A percentile compares a stretch with the other conserved stretches of the same genome.
These are phyloP conservation scores for Sclerotinia borealis DNA, from an alignment of 2,329 filamentous ascomycete species.

Conservation along the genomic window DNA sequence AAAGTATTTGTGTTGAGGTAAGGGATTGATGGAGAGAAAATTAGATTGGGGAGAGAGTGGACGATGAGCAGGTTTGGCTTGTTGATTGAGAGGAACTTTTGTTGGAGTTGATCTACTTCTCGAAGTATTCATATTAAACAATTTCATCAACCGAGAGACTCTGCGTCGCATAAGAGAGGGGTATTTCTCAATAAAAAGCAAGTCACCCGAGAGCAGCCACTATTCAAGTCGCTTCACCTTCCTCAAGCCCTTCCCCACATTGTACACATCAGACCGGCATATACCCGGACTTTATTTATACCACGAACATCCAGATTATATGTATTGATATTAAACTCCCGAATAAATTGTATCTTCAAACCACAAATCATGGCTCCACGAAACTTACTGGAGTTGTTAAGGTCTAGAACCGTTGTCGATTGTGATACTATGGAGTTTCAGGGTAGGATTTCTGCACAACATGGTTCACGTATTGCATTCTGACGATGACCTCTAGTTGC, in stretches of 20 bases:
- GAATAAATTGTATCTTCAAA: neutral
- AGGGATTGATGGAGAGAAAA: slow-evolving; percentile 9
- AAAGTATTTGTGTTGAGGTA: slow-evolving; percentile 9
- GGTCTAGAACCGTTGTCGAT: slow-evolving; percentile 41
- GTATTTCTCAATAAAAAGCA: neutral
- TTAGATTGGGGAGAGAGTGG: slow-evolving; percentile 8
- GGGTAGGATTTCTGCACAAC: slow-evolving; percentile 29
- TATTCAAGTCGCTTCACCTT: neutral
- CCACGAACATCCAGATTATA: neutral
- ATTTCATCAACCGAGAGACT: too few species aligned
- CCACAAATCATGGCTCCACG: slow-evolving; percentile 15
- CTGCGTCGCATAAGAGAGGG: neutral
- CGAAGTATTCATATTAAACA: too few species aligned
- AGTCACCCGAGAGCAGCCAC: neutral
- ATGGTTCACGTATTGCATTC: neutral
- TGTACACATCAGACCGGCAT: neutral
- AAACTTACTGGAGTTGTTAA: slow-evolving; percentile 39
- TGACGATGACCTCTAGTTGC: slow-evolving; percentile 34
- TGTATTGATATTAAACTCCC: neutral
- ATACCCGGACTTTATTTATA: neutral
- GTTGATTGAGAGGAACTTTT: neutral
- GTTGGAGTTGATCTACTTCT: too few species aligned
- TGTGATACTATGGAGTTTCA: slow-evolving; percentile 47
- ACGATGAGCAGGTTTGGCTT: slow-evolving; percentile 7
- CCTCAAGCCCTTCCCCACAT: neutral